These are phyloP conservation scores for Thraustochytrium sp. DNA, from an alignment of 352 stramenopile genomes.

Conservation along the genomic window DNA sequence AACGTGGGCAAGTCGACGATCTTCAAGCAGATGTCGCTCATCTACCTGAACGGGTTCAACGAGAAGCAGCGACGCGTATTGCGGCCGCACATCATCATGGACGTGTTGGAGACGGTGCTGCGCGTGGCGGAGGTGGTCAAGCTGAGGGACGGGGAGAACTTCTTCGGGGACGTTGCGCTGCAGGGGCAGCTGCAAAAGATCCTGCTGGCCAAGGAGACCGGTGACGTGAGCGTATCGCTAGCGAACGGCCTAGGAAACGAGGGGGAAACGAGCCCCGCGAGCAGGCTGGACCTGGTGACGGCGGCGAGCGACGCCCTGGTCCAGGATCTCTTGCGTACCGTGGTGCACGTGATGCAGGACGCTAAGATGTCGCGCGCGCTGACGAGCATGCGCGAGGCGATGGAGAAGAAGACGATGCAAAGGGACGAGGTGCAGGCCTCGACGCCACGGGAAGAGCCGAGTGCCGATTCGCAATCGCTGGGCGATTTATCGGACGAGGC, in stretches of 20 bases:
- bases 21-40: constrained; percentile 28
- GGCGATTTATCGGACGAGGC: too few species aligned
- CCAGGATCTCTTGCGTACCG: neutral
- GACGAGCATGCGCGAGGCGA: neutral
- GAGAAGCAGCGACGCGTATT: neutral
- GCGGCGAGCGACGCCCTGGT: neutral
- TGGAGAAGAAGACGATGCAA: neutral
- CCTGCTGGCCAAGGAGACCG: neutral
- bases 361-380: neutral
- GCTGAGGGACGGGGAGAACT: neutral
- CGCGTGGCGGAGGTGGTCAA: neutral
- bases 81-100: neutral
- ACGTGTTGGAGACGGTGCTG: neutral
- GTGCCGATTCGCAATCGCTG: too few species aligned
- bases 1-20: constrained; percentile 32
- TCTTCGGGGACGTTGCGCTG: neutral
- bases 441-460: too few species aligned
- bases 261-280: neutral
- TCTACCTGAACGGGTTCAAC: constrained; percentile 18
- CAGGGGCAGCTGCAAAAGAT: neutral
- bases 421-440: neutral
- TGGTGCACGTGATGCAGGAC: neutral
- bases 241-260: neutral
- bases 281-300: neutral
- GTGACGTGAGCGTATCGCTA: neutral